Evolutionary conservation across 1,139 yeast genomes (phyloP), one percentile per base, ranked within the genome.

Genomic region (Ashbya aceris): DNA sequence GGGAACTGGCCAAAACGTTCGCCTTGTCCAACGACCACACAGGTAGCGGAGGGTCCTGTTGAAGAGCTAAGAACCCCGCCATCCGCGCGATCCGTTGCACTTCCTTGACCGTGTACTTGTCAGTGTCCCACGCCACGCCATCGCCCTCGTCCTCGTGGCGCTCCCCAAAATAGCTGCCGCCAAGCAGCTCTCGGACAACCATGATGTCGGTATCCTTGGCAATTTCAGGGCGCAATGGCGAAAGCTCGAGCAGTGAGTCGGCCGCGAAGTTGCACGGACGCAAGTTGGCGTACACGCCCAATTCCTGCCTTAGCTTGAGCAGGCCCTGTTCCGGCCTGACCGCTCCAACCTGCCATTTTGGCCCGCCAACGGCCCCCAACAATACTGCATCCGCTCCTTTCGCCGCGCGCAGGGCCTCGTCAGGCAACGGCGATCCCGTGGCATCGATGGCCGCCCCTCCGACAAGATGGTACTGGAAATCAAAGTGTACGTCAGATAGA

Each of bases 391-490:
- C 95, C 1, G 97, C 83, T 37, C 68, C 67, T 66, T 84, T 87
- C 39, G 97, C 77, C n/a, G 95, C 86, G 40, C 70, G 83, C 40
- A 91, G 73, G 2, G 96, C 74, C 43, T 73, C 93, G 49, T 82
- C 95, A n/a, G 96, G 86, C 51, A 91, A 73, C 44, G 98, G 96
- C 36, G 63, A 77, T 41, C 98, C 98, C 37, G 95, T 82, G 45
- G 96, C 96, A 62, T 91, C 98, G 60, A 91, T 89, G 40, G 97
- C 95, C 42, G 97, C 96, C 53, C 98, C 98, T 47, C 98, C 98
- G 56, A 91, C 89, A 56, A 89, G 73, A 59, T 87, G 95, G 49
- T 81, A 68, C 56, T 83, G 73, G 65, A 86, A 85, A 41, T 82
- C 76, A 62, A 91, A 89, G 57, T 78, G 67, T 56, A 83, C 68